A percentile compares a stretch with the other conserved stretches of the same genome.
Conservation (phyloP, 2,329 filamentous ascomycete species). For the Curvularia lunata region DNA sequence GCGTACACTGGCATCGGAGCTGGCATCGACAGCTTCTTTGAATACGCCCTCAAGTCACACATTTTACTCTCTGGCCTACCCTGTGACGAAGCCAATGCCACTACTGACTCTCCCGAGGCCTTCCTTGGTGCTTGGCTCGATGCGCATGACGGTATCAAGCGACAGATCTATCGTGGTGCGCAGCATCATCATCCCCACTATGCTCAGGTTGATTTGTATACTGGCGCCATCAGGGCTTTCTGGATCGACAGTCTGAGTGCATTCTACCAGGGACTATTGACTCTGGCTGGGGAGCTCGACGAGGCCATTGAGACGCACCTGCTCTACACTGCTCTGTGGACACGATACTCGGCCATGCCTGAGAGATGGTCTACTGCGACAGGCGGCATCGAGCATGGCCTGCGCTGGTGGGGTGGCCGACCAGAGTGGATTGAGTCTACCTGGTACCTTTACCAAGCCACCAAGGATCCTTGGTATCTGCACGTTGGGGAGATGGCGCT, state of each 20-base stretch:
- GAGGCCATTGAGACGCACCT: slow-evolving; percentile 90
- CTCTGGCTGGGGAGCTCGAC: slow-evolving; percentile 85
- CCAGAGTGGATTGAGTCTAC: slow-evolving; percentile 98
- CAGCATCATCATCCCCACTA: slow-evolving; percentile 88
- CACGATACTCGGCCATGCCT: slow-evolving; percentile 88
- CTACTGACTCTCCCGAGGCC: slow-evolving; percentile 72
- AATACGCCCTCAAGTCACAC: slow-evolving; percentile 95
- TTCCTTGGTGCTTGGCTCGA: slow-evolving; percentile 86
- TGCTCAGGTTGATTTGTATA: slow-evolving; percentile 85
- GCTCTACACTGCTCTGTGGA: slow-evolving; percentile 92
- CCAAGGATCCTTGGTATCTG: slow-evolving; percentile 93
- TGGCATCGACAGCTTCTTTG: slow-evolving; percentile 97
- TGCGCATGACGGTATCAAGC: slow-evolving; percentile 84
- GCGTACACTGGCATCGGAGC: slow-evolving; percentile 93
- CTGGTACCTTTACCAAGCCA: slow-evolving; percentile 94
- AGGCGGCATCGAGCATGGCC: slow-evolving; percentile 80
- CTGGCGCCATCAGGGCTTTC: slow-evolving; percentile 84
- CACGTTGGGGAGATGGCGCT: slow-evolving; percentile 96
- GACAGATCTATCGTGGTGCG: slow-evolving; percentile 81
- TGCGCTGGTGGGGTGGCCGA: slow-evolving; percentile 93
- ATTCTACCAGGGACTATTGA: slow-evolving; percentile 89
- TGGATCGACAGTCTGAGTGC: slow-evolving; percentile 97
- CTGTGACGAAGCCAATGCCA: slow-evolving; percentile 55
- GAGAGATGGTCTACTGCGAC: slow-evolving; percentile 92
- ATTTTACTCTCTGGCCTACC: slow-evolving; percentile 80